These are phyloP conservation scores for Colletotrichum costaricense DNA, from an alignment of 2,329 filamentous ascomycete genomes.

Conservation along the genomic window DNA sequence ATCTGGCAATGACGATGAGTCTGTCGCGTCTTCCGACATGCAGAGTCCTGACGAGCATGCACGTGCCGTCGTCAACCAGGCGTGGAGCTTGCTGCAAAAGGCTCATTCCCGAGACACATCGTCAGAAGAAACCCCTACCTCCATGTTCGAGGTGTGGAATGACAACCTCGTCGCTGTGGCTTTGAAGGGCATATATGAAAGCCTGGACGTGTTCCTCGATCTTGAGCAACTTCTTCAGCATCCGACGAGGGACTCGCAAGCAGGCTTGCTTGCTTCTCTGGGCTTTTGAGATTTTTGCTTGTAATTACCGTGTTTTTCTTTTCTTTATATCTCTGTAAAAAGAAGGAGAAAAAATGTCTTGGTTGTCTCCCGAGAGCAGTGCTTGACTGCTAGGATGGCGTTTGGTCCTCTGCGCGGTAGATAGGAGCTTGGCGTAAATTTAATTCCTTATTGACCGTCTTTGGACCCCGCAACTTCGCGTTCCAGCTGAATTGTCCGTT, in stretches of 20 bases:
- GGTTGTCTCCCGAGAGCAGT: neutral
- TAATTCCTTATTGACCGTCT: neutral
- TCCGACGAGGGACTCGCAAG: neutral
- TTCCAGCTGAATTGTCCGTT: neutral
- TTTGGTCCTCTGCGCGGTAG: too few relatives aligned
- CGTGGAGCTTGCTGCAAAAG: neutral
- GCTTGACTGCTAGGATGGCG: neutral
- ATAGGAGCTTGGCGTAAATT: neutral
- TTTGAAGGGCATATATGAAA: neutral
- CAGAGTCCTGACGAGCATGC: neutral
- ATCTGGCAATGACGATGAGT: neutral
- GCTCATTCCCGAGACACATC: neutral
- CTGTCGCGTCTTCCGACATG: neutral
- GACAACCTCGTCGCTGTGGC: neutral
- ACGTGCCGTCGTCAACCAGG: neutral
- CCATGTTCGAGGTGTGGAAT: neutral
- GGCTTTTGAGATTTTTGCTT: neutral
- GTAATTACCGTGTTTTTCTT: neutral
- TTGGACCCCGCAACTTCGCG: neutral
- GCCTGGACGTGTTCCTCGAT: neutral
- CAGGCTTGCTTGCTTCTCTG: neutral
- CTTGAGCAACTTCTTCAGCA: neutral
- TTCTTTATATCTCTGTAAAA: neutral
- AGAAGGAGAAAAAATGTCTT: neutral
- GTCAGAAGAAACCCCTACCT: neutral